A percentile compares a stretch with the other conserved stretches of the same genome.
Evolutionary conservation across 805 yeast genomes (phyloP).

Genomic region (Kodamaea kaohsiungensis): DNA sequence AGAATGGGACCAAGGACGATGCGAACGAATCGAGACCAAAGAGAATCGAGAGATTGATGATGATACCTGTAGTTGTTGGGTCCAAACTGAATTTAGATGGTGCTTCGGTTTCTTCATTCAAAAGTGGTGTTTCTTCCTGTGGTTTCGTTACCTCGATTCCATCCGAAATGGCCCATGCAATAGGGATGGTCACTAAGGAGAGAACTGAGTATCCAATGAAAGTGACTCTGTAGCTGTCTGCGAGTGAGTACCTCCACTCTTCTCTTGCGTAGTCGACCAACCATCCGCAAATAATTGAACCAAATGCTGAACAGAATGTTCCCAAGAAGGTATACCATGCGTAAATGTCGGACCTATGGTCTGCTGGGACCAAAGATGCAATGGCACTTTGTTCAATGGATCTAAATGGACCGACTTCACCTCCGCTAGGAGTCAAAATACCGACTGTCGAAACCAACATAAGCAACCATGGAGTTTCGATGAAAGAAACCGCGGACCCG

Average conservation of each 20-base stretch:
- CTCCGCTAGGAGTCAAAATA: constrained; percentile 58
- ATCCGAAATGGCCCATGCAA: constrained; percentile 18
- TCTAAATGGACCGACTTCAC: constrained; percentile 60
- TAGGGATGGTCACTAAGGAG: constrained; percentile 18
- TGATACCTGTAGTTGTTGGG: constrained; percentile 19
- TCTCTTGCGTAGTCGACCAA: constrained; percentile 19
- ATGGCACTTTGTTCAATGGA: constrained; percentile 56
- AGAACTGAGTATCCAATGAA: constrained; percentile 28
- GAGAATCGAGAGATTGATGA: constrained; percentile 36
- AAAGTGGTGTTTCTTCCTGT: constrained; percentile 16
- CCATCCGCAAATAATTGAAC: constrained; percentile 43
- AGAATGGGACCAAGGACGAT: constrained; percentile 42
- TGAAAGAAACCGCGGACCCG: constrained; percentile 39
- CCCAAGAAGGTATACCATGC: constrained; percentile 60
- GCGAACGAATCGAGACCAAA: constrained; percentile 47
- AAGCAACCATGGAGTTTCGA: constrained; percentile 34
- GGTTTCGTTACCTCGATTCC: constrained; percentile 17
- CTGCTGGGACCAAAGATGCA: constrained; percentile 45
- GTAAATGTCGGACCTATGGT: constrained; percentile 52
- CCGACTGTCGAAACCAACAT: constrained; percentile 46
- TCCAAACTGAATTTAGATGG: neutral
- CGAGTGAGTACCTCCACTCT: constrained; percentile 17
- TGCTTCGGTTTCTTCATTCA: neutral
- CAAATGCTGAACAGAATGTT: constrained; percentile 47
- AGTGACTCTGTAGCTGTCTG: constrained; percentile 29